These are phyloP conservation scores for Solanum boliviense DNA, from an alignment of 257 asterid genomes.

Conservation along the genomic window DNA sequence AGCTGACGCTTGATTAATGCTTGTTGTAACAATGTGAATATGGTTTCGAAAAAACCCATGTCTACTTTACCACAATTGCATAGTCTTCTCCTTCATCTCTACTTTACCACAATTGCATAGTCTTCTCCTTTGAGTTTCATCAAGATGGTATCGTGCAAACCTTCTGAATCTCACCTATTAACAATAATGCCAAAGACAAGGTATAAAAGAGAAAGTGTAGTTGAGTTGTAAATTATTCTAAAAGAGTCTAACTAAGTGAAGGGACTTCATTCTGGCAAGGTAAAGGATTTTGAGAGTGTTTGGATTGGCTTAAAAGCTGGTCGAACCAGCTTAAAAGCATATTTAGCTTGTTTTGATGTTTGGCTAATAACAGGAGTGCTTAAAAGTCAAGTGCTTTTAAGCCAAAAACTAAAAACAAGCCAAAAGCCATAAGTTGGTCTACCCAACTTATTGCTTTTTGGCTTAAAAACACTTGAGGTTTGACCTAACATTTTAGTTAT, in stretches of 20 bases:
- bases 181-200: not conserved
- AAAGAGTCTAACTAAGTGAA: not conserved
- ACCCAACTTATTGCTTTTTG: not conserved
- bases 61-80: not conserved
- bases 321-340: not conserved
- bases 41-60: not conserved
- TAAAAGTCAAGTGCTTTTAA: not conserved
- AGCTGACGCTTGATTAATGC: not conserved
- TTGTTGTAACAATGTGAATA: not conserved
- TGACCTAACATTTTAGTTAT: not conserved
- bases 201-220: not conserved
- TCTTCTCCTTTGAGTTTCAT: not conserved
- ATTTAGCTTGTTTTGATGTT: not conserved
- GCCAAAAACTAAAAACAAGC: not conserved
- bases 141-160: not conserved
- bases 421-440: not conserved
- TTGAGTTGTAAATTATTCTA: not conserved
- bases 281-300: not conserved
- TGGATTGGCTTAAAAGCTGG: not conserved
- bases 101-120: not conserved
- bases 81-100: not conserved
- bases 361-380: not conserved
- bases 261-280: not conserved
- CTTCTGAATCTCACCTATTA: not conserved
- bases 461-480: not conserved